Base-by-base conservation (phyloP, 2,329 filamentous ascomycete genomes). In the Tolypocladium tropicale region DNA sequence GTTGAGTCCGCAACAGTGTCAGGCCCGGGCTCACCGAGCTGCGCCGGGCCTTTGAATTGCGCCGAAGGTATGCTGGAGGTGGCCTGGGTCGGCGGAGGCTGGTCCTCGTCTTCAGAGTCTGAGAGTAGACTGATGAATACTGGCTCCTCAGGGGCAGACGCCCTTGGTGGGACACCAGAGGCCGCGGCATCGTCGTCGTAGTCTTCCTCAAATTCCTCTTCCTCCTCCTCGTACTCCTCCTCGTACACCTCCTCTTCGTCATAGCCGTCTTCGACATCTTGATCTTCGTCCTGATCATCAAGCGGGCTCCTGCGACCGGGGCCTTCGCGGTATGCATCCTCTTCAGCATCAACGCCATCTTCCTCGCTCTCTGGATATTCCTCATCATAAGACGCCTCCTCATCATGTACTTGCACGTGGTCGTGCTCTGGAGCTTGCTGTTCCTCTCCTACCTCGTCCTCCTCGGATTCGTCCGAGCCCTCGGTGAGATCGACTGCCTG, bases 81-180 rank as follows among this genome's bases (percentile, higher is more conserved):
- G 21, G 46, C 21, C 28, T 50, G 46, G 18, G 46, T 32, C 28
- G 46, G 18, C 14, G 9, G 46, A 28, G 46, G 33, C 46, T 50
- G 34, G 21, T 72, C 69, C 34, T 78, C 72, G 53, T 75, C 72
- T 50, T 78, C 75, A 2, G 73, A 76, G 56, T 78, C 75, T 0
- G 76, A 78, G 4, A 79, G 65, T 11, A 80, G 61, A 54, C 72
- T 72, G 57, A 80, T 79, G 21, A 78, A 70, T 4, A 78, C 69
- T 1, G 75, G 74, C 9, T 68, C 65, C 9, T 64, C 65, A 1
- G 68, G 57, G 11, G 58, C 58, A 12, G 63, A 36, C 6, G 62
- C 59, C 14, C 37, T 46, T 30, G 56, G 41, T 28, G 55, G 55
- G 39, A 50, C 33, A 30, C 48, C 46, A 57, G 59, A 50, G 14